Evolutionary conservation across 805 yeast species (phyloP).

Genomic region (Dipodascus albidus): DNA sequence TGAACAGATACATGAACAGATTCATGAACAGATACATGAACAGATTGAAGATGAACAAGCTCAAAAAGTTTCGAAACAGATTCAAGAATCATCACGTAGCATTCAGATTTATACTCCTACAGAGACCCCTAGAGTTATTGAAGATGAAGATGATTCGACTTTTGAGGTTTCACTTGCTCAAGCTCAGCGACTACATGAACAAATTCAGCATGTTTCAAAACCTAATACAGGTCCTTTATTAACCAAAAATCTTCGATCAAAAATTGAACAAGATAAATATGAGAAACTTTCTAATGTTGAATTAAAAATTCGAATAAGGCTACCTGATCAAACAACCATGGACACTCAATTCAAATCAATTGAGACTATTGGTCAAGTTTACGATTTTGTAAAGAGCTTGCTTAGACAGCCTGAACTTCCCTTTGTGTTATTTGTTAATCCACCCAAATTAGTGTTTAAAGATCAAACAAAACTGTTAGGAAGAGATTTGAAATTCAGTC

Average conservation of each 20-base stretch:
- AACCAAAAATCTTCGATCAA: constrained; percentile 31
- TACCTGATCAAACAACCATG: constrained; percentile 45
- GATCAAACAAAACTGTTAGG: constrained; percentile 25
- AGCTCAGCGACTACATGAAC: constrained; percentile 41
- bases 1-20: too few species aligned
- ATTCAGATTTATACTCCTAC: constrained; percentile 10
- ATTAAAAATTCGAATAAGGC: constrained; percentile 34
- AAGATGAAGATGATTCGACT: constrained; percentile 26
- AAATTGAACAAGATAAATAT: constrained; percentile 25
- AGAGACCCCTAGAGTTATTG: constrained; percentile 1
- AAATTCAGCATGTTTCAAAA: constrained; percentile 32
- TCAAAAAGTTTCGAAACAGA: too few species aligned
- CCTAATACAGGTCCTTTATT: constrained; percentile 30
- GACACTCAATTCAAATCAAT: constrained; percentile 38
- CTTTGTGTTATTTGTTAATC: constrained; percentile 35
- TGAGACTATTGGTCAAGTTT: constrained; percentile 31
- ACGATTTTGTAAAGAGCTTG: constrained; percentile 22
- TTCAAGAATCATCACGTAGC: constrained; percentile 3
- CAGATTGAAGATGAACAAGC: too few species aligned
- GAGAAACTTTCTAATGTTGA: constrained; percentile 7
- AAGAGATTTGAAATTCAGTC: constrained; percentile 32
- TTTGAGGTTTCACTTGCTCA: constrained; percentile 41
- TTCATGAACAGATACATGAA: too few species aligned
- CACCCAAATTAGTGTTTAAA: constrained; percentile 33
- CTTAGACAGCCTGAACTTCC: constrained; percentile 21